Percentiles rank a stretch among this genome's conserved stretches.
Evolutionary conservation across 129 eudicot species (phyloP).

Genomic region (Erigeron canadensis): DNA sequence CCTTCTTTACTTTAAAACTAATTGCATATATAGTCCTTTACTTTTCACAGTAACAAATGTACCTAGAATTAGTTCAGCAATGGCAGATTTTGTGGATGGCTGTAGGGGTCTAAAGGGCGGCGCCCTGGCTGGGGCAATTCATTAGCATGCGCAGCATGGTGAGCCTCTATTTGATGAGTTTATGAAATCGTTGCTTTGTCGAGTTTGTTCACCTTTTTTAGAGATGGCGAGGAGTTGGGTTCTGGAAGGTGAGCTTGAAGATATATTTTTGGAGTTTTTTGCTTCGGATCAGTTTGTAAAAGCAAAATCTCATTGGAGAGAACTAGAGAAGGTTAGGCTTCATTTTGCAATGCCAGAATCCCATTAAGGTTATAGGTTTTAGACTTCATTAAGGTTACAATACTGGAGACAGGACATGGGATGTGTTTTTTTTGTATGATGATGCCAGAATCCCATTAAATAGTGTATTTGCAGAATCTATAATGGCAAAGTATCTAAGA

Average conservation of each 20-base stretch:
- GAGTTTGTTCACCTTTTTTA: slow-evolving; percentile 95
- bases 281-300: slow-evolving; percentile 87
- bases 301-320: slow-evolving; percentile 94
- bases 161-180: slow-evolving; percentile 94
- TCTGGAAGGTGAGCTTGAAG: slow-evolving; percentile 98
- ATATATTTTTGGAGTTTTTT: slow-evolving; percentile 84
- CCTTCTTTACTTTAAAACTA: too few species aligned
- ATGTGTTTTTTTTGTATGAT: too few species aligned
- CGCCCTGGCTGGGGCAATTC: slow-evolving; percentile 96
- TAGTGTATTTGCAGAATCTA: too few species aligned
- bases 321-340: slow-evolving; percentile 81
- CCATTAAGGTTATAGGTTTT: too few species aligned
- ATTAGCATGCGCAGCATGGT: slow-evolving; percentile 97
- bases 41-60: too few species aligned
- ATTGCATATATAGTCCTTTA: too few species aligned
- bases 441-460: too few species aligned
- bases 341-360: slow-evolving; percentile 88
- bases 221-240: slow-evolving; percentile 99
- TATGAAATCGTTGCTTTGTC: slow-evolving; percentile 79
- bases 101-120: slow-evolving; percentile 89
- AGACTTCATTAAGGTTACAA: too few species aligned
- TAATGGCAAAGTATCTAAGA: too few species aligned
- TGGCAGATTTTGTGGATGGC: slow-evolving; percentile 92
- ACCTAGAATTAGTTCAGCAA: too few species aligned
- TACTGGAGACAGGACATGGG: too few species aligned